phyloP scores from a whole-genome alignment of 2,329 filamentous ascomycete species.

The Myriosclerotinia duriaeana region DNA sequence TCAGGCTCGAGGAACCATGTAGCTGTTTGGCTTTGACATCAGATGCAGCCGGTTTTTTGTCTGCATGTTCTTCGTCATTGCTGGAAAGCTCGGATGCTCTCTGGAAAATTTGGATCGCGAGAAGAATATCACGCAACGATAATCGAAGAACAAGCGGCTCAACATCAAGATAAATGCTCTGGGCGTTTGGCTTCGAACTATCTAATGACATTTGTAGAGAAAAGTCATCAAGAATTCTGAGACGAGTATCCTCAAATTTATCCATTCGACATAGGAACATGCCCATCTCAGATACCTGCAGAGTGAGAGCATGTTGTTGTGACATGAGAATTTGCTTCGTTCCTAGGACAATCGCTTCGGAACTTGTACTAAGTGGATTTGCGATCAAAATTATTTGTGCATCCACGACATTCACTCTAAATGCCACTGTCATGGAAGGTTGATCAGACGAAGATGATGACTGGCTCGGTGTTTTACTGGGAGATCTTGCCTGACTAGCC shows the following conservation, averaged over 20 bases:
- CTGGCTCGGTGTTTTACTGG: conserved; percentile 34
- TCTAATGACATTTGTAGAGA: conserved; percentile 89
- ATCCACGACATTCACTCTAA: conserved; percentile 90
- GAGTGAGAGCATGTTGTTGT: conserved; percentile 87
- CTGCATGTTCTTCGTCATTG: conserved; percentile 54
- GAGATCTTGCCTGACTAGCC: conserved; percentile 28
- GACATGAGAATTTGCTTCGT: conserved; percentile 92
- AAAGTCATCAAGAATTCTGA: conserved; percentile 96
- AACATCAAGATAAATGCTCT: conserved; percentile 80
- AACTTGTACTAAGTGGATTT: conserved; percentile 84
- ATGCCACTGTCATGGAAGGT: conserved; percentile 71
- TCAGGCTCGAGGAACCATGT: conserved; percentile 44
- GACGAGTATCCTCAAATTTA: conserved; percentile 82
- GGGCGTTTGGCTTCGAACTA: conserved; percentile 59
- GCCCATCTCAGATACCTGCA: conserved; percentile 90
- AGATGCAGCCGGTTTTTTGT: conserved; percentile 43
- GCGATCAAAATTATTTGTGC: conserved; percentile 96
- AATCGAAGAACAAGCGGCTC: conserved; percentile 89
- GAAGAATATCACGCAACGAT: conserved; percentile 88
- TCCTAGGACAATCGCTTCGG: conserved; percentile 91
- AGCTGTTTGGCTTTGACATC: conserved; percentile 59
- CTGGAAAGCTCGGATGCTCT: conserved; percentile 85
- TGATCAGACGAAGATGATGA: conserved; percentile 37
- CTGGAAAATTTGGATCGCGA: conserved; percentile 88
- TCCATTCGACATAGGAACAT: conserved; percentile 99